Conservation (phyloP, 2,329 filamentous ascomycete genomes). For the Taxawa tesnikishii region DNA sequence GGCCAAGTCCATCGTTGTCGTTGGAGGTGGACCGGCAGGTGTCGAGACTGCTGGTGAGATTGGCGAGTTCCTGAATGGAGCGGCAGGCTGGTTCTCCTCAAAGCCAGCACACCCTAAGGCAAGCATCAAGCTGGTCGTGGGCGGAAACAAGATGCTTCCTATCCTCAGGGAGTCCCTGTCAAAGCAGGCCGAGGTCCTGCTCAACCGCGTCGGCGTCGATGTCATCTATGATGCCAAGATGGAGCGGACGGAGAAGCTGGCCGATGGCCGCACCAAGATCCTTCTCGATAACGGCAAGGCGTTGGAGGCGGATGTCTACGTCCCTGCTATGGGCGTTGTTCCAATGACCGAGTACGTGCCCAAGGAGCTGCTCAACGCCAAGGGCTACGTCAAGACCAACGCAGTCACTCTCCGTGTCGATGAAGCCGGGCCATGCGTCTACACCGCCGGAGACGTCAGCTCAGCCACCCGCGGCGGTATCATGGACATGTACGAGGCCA, state of each 20-base stretch:
- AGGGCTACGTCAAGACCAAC: constrained; percentile 38
- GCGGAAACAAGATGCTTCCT: constrained; percentile 26
- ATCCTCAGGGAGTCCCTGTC: constrained; percentile 26
- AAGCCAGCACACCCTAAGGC: constrained; percentile 23
- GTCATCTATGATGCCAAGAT: constrained; percentile 17
- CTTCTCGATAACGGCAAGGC: constrained; percentile 33
- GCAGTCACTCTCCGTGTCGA: constrained; percentile 32
- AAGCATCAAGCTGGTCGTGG: constrained; percentile 33
- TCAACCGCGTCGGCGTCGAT: constrained; percentile 34
- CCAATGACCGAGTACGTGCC: constrained; percentile 44
- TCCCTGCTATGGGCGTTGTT: constrained; percentile 37
- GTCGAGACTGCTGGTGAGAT: constrained; percentile 27
- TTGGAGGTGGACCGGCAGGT: constrained; percentile 23
- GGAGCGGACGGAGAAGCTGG: constrained; percentile 14
- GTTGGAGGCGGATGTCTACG: constrained; percentile 38
- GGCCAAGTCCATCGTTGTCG: constrained; percentile 21
- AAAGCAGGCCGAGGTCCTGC: constrained; percentile 30
- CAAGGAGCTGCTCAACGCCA: constrained; percentile 28
- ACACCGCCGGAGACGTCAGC: constrained; percentile 35
- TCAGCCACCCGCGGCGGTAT: constrained; percentile 29
- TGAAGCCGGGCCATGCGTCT: constrained; percentile 31
- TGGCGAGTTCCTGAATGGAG: constrained; percentile 21
- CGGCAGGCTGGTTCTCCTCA: constrained; percentile 24
- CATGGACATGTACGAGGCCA: constrained; percentile 24
- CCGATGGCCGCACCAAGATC: constrained; percentile 26